Evolutionary conservation across 2,329 filamentous ascomycete species (phyloP).

Genomic region (Trichoderma sp.): DNA sequence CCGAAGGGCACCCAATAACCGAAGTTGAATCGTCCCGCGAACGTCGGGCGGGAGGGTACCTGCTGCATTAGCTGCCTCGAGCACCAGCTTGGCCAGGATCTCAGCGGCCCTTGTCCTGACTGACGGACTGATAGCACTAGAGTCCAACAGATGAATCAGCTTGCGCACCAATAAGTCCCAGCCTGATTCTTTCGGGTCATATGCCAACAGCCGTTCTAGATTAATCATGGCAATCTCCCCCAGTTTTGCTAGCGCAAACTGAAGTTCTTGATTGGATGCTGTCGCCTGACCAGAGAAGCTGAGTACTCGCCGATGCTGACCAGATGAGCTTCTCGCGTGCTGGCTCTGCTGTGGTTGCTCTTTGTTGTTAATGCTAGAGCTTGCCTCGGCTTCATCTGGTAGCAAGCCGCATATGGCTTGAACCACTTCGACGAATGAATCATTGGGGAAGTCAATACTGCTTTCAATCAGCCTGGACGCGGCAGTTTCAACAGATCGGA

Average conservation of each 20-base stretch:
- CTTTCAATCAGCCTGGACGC: constrained; percentile 85
- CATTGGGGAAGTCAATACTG: constrained; percentile 83
- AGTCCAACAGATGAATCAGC: constrained; percentile 50
- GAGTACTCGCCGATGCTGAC: constrained; percentile 44
- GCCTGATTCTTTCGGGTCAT: constrained; percentile 64
- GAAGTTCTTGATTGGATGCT: constrained; percentile 58
- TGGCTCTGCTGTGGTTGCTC: constrained; percentile 24
- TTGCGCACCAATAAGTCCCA: constrained; percentile 67
- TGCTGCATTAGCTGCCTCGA: constrained; percentile 57
- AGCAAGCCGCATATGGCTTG: constrained; percentile 71
- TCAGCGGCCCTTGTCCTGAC: constrained; percentile 61
- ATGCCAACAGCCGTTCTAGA: constrained; percentile 67
- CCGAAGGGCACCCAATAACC: constrained; percentile 64
- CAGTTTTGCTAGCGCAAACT: constrained; percentile 69
- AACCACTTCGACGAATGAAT: constrained; percentile 74
- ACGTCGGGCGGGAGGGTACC: constrained; percentile 48
- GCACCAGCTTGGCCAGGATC: constrained; percentile 56
- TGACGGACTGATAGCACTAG: constrained; percentile 44
- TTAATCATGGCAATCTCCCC: constrained; percentile 72
- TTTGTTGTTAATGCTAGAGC: constrained; percentile 21
- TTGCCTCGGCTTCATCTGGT: constrained; percentile 35
- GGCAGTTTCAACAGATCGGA: constrained; percentile 84
- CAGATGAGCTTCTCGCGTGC: constrained; percentile 37
- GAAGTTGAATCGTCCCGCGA: constrained; percentile 64
- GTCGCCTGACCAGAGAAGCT: constrained; percentile 46